Conservation (phyloP, 2,329 filamentous ascomycete genomes). For the Aspergillus persii region DNA sequence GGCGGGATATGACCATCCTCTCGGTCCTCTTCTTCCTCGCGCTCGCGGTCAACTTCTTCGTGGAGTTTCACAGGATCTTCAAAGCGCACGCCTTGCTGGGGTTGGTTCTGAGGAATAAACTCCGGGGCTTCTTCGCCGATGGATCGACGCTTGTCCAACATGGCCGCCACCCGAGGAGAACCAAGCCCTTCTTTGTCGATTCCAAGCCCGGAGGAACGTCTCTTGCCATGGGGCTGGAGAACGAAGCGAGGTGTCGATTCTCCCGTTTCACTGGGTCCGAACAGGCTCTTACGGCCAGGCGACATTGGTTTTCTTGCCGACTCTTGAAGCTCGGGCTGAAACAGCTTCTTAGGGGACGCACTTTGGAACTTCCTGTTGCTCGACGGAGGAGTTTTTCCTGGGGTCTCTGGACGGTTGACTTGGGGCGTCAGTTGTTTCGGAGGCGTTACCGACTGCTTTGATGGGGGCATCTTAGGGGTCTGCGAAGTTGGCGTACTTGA, state of each 20-base stretch:
- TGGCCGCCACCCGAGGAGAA: constrained; percentile 69
- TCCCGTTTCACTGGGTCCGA: constrained; percentile 57
- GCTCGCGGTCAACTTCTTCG: constrained; percentile 62
- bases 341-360: constrained; percentile 51
- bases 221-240: constrained; percentile 56
- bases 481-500: constrained; percentile 46
- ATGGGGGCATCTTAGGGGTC: constrained; percentile 39
- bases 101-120: constrained; percentile 57
- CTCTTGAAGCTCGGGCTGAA: constrained; percentile 41
- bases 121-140: constrained; percentile 64
- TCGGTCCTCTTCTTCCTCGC: constrained; percentile 58
- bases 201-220: constrained; percentile 66
- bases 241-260: constrained; percentile 62
- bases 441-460: constrained; percentile 38
- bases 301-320: constrained; percentile 38
- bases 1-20: constrained; percentile 54
- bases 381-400: constrained; percentile 51
- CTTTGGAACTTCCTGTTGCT: constrained; percentile 47
- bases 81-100: constrained; percentile 57
- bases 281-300: constrained; percentile 45
- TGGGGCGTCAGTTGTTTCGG: constrained; percentile 47
- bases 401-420: constrained; percentile 46
- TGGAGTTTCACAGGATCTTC: constrained; percentile 63
- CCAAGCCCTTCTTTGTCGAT: constrained; percentile 69
- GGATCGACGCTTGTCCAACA: constrained; percentile 69